These are phyloP conservation scores for Pleurozium schreberi DNA, from an alignment of 225 moss, liverwort and hornwort genomes.

Conservation along the genomic window DNA sequence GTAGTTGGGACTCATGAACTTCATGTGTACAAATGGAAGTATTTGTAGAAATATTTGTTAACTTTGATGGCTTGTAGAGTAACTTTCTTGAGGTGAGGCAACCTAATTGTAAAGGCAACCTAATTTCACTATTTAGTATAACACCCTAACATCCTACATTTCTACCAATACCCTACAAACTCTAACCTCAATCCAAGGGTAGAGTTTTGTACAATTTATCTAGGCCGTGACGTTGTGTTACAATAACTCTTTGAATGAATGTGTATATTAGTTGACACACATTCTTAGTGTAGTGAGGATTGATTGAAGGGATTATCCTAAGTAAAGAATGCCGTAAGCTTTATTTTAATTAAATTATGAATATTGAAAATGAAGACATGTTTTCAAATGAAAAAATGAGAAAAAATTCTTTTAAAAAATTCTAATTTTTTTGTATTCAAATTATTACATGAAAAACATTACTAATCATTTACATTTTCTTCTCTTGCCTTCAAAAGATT, in stretches of 20 bases:
- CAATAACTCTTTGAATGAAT: not conserved
- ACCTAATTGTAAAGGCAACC: no score
- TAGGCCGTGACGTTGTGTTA: accelerated
- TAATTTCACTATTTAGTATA: no score
- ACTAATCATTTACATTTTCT: no score
- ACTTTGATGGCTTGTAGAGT: no score
- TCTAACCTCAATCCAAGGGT: accelerated
- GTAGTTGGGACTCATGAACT: no score
- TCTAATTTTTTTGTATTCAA: not conserved
- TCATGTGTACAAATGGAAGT: no score
- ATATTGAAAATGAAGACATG: not conserved
- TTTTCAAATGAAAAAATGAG: no score
- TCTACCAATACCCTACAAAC: accelerated
- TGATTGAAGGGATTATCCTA: no score
- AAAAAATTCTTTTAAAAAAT: no score
- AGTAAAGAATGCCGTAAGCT: not conserved
- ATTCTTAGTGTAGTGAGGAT: not conserved
- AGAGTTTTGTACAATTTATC: not conserved
- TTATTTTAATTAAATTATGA: not conserved
- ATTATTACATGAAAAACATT: not conserved
- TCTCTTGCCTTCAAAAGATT: not conserved
- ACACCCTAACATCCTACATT: no score
- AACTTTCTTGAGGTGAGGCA: no score
- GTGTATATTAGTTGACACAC: not conserved
- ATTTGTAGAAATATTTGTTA: no score